Evolutionary conservation across 1,284 basidiomycete genomes (phyloP).

Genomic region (Cryptococcus floricola): DNA sequence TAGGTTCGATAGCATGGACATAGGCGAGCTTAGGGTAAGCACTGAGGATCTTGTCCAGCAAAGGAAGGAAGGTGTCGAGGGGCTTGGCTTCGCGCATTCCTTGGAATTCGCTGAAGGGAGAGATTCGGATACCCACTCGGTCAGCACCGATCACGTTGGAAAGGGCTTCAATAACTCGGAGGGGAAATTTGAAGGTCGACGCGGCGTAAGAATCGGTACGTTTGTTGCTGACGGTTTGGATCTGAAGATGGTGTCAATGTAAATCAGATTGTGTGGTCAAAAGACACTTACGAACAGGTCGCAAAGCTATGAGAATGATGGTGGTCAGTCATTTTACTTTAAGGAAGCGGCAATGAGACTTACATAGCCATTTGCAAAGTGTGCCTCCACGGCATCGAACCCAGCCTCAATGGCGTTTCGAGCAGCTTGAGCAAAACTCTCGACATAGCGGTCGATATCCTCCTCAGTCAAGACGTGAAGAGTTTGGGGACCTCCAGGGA

Average conservation of each 20-base stretch:
- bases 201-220: constrained; percentile 62
- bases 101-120: constrained; percentile 56
- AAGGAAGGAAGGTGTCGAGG: constrained; percentile 6
- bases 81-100: constrained; percentile 11
- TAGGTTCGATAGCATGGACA: constrained; percentile 57
- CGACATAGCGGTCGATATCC: constrained; percentile 49
- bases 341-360: background rate
- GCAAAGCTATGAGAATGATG: constrained; percentile 24
- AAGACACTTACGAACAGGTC: constrained; percentile 53
- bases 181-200: constrained; percentile 56
- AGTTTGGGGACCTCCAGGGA: constrained; percentile 33
- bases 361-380: constrained; percentile 51
- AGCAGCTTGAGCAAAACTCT: constrained; percentile 54
- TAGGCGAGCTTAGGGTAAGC: constrained; percentile 56
- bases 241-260: constrained; percentile 44
- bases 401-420: constrained; percentile 58
- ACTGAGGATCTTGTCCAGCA: constrained; percentile 32
- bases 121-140: constrained; percentile 55
- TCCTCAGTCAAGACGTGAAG: constrained; percentile 18
- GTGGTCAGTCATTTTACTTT: background rate
- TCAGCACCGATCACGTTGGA: constrained; percentile 54
- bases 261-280: constrained; percentile 52
- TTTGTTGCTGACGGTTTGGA: constrained; percentile 53
- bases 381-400: constrained; percentile 62
- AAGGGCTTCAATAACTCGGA: constrained; percentile 55